These are phyloP conservation scores for Cronartium ribicola DNA, from an alignment of 1,284 basidiomycete species.

Conservation along the genomic window DNA sequence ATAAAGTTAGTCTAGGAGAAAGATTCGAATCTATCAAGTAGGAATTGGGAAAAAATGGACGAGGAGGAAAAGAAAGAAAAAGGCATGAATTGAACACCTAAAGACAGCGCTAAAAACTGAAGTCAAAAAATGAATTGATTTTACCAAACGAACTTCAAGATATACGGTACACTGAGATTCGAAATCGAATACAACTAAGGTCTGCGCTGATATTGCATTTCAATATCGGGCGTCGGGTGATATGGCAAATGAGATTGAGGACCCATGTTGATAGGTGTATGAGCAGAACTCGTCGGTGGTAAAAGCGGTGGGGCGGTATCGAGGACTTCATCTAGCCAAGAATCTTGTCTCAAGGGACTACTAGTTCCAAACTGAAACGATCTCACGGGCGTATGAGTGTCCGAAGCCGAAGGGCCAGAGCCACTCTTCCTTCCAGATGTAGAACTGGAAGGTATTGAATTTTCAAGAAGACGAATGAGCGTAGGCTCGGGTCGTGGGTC, in stretches of 20 bases:
- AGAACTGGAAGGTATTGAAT: not conserved
- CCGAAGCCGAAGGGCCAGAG: not conserved
- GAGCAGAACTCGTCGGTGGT: not conserved
- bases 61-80: too few relatives aligned
- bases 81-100: too few relatives aligned
- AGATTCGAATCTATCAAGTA: too few relatives aligned
- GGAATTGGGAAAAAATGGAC: too few relatives aligned
- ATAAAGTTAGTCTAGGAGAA: too few relatives aligned
- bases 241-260: not conserved
- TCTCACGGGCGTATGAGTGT: not conserved
- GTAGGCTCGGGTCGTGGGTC: slow-evolving; percentile 10
- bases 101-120: too few relatives aligned
- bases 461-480: slow-evolving; percentile 27
- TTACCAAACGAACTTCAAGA: not conserved
- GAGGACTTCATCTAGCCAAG: slow-evolving; percentile 1
- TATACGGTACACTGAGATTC: not conserved
- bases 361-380: not conserved
- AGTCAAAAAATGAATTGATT: too few relatives aligned
- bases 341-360: not conserved
- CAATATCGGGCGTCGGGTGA: not conserved
- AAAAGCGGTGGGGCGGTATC: slow-evolving; percentile 1
- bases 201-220: slow-evolving; percentile 6
- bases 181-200: not conserved
- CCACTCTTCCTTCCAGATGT: not conserved
- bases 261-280: not conserved